Conservation (phyloP, 1,139 yeast species). For the Debaryomycetaceae sp. region DNA sequence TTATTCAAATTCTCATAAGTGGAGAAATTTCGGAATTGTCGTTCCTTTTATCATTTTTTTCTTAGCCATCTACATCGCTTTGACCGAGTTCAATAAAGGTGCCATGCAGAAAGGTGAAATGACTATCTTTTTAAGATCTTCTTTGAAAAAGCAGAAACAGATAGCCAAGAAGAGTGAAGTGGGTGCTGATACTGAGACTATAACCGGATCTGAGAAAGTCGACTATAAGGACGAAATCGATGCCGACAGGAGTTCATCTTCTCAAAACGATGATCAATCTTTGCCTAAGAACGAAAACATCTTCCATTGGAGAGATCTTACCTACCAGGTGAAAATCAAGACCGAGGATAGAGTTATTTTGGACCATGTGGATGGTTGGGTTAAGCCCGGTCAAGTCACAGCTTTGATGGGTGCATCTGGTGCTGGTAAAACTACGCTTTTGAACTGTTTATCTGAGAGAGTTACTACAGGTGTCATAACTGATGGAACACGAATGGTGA, state of each 20-base stretch:
- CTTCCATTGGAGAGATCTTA: constrained; percentile 78
- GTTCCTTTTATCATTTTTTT: constrained; percentile 56
- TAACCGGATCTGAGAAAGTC: constrained; percentile 13
- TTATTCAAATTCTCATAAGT: constrained; percentile 58
- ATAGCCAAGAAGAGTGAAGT: constrained; percentile 8
- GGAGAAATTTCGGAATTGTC: constrained; percentile 83
- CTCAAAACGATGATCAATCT: constrained; percentile 5
- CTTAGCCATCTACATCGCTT: constrained; percentile 49
- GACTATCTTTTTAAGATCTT: constrained; percentile 52
- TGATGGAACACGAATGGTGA: constrained; percentile 67
- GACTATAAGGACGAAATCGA: constrained; percentile 15
- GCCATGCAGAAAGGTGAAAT: constrained; percentile 83
- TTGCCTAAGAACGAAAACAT: constrained; percentile 27
- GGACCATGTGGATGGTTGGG: constrained; percentile 78
- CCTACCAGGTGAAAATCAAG: constrained; percentile 70
- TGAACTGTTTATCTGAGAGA: constrained; percentile 75
- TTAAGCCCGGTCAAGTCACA: constrained; percentile 53
- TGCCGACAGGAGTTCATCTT: constrained; percentile 2
- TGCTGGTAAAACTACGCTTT: constrained; percentile 76
- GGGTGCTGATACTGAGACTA: constrained; percentile 13
- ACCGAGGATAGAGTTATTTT: constrained; percentile 60
- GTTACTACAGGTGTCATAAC: constrained; percentile 76
- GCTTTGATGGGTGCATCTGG: constrained; percentile 82
- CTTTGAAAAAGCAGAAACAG: constrained; percentile 24
- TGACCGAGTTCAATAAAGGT: constrained; percentile 67